Evolutionary conservation across 306 rosid genomes (phyloP).

Genomic region (Mucuna pruriens): DNA sequence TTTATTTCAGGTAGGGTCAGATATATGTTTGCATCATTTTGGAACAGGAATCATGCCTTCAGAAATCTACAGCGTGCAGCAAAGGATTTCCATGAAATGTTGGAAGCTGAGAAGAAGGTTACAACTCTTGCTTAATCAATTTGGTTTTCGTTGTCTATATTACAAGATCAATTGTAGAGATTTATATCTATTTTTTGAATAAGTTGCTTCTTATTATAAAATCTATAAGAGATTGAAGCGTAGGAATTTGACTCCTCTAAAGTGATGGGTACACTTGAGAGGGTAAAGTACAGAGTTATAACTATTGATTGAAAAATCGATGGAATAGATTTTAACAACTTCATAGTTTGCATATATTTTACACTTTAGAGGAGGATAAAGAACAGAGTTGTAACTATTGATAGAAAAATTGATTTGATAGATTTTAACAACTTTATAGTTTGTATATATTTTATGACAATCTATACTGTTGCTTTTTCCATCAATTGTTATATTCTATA

Average conservation of each 20-base stretch:
- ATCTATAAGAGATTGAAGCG: constrained; percentile 6
- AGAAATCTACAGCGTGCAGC: constrained; percentile 80
- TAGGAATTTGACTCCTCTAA: background rate
- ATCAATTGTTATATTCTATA: background rate
- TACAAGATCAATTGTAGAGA: background rate
- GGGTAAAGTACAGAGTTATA: background rate
- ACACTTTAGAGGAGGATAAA: background rate
- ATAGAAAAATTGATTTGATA: background rate
- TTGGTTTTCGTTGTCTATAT: constrained; percentile 25
- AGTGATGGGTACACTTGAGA: background rate
- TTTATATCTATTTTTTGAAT: background rate
- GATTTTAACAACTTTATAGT: background rate
- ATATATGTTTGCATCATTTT: constrained; percentile 96
- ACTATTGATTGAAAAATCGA: background rate
- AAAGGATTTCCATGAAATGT: constrained; percentile 69
- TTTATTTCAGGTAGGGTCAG: constrained; percentile 92
- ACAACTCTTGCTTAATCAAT: constrained; percentile 32
- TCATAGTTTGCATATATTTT: background rate
- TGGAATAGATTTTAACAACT: background rate
- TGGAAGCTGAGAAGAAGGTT: constrained; percentile 97
- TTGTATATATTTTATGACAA: background rate
- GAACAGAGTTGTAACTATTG: background rate
- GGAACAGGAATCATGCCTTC: constrained; percentile 96
- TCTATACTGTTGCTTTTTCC: background rate
- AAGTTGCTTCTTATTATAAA: constrained; percentile 31